Evolutionary conservation across 169 alveolate species (phyloP).

Genomic region (Plasmodium cynomolgi): DNA sequence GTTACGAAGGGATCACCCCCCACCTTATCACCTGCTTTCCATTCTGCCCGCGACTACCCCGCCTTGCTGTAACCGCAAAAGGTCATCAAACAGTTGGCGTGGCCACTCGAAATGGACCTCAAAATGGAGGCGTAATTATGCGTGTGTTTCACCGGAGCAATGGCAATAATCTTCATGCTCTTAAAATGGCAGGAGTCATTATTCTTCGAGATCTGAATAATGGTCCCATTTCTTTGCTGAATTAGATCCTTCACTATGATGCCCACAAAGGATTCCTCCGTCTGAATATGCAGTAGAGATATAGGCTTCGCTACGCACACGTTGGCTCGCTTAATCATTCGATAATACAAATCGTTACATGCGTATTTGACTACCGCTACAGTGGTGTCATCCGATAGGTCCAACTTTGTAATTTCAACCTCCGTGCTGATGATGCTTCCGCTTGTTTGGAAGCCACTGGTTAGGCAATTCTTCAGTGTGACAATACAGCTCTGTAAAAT

Average conservation of each 20-base stretch:
- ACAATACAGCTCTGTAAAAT: conserved; percentile 67
- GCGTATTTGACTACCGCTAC: conserved; percentile 73
- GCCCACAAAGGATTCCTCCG: conserved; percentile 70
- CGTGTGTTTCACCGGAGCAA: conserved; percentile 47
- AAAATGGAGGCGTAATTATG: conserved; percentile 57
- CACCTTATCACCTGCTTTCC: not conserved
- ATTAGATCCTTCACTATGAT: conserved; percentile 53
- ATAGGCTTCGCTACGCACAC: conserved; percentile 53
- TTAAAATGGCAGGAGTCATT: conserved; percentile 21
- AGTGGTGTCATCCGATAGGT: conserved; percentile 54
- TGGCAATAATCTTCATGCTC: conserved; percentile 67
- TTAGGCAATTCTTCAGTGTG: conserved; percentile 55
- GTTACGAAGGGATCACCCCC: not conserved
- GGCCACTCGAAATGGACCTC: conserved; percentile 75
- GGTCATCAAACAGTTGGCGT: conserved; percentile 59
- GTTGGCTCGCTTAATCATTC: conserved; percentile 52
- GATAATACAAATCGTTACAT: conserved; percentile 68
- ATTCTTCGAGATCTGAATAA: conserved; percentile 69
- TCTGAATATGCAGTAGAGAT: conserved; percentile 64
- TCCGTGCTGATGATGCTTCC: conserved; percentile 73
- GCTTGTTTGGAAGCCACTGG: conserved; percentile 66
- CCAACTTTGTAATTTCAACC: conserved; percentile 47
- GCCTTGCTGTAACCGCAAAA: conserved; percentile 48
- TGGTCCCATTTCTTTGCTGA: conserved; percentile 66
- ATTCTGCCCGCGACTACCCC: not conserved